These are phyloP conservation scores for Stagonosporopsis cucurbitacearum DNA, from an alignment of 2,329 filamentous ascomycete genomes.

Conservation along the genomic window DNA sequence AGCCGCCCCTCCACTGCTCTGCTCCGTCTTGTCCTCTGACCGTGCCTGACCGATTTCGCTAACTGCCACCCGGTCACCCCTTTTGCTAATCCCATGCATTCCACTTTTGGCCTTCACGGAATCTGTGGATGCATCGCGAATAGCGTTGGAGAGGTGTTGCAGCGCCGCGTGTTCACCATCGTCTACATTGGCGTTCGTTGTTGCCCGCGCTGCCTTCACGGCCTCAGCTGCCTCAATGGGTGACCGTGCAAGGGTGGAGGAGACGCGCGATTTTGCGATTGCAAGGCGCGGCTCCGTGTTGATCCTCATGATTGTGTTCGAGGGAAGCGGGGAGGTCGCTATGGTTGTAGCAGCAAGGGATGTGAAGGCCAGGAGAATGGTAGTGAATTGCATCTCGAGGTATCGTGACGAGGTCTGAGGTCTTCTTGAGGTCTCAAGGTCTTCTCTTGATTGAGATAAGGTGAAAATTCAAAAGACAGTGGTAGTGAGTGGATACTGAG, in stretches of 20 bases:
- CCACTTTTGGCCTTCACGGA: neutral
- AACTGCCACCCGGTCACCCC: neutral
- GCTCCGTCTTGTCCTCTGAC: neutral
- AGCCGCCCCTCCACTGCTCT: neutral
- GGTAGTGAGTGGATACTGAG: neutral
- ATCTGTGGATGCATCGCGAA: constrained; percentile 1
- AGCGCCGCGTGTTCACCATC: neutral
- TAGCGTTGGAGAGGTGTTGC: neutral
- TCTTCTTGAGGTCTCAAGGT: neutral
- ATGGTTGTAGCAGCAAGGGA: neutral
- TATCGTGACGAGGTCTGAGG: neutral
- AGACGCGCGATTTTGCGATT: neutral
- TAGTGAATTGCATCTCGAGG: constrained; percentile 1
- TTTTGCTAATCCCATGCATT: neutral
- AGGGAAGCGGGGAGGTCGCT: neutral
- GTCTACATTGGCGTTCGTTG: neutral
- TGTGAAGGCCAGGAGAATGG: neutral
- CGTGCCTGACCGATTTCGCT: neutral
- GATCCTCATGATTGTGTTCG: neutral
- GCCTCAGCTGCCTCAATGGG: neutral
- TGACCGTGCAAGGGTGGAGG: neutral
- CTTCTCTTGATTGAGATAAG: neutral
- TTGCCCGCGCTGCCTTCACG: neutral
- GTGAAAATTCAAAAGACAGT: neutral
- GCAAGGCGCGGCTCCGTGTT: neutral